A percentile compares a stretch with the other conserved stretches of the same genome.
Conservation (phyloP, 2,329 filamentous ascomycete genomes). For the Aspergillus ochraceoroseus region DNA sequence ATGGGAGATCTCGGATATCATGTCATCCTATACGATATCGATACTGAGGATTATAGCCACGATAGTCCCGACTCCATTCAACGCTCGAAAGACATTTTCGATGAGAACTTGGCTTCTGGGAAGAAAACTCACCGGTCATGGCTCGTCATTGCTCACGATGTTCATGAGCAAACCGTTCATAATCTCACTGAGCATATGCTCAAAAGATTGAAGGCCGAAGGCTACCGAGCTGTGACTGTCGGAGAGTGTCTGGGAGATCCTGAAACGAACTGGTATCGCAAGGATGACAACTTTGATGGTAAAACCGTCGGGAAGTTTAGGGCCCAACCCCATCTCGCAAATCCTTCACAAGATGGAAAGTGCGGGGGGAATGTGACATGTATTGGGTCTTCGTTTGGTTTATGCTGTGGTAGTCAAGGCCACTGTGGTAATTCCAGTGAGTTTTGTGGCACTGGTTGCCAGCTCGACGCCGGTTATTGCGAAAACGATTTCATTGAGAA, state of each 20-base stretch:
- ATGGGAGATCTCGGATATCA: constrained; percentile 49
- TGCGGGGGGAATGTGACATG: constrained; percentile 35
- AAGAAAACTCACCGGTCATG: constrained; percentile 32
- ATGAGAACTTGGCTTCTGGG: constrained; percentile 28
- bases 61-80: constrained; percentile 37
- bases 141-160: constrained; percentile 42
- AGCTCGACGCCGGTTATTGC: constrained; percentile 30
- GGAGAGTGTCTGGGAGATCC: constrained; percentile 43
- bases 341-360: constrained; percentile 32
- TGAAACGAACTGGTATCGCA: constrained; percentile 41
- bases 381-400: constrained; percentile 32
- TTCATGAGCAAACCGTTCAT: constrained; percentile 42
- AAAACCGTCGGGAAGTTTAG: constrained; percentile 18
- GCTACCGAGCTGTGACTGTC: constrained; percentile 41
- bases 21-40: constrained; percentile 45
- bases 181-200: constrained; percentile 43
- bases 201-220: constrained; percentile 26
- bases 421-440: constrained; percentile 31
- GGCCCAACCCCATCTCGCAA: constrained; percentile 17
- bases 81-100: constrained; percentile 40
- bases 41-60: constrained; percentile 47
- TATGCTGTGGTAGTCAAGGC: constrained; percentile 30
- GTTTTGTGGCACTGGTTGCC: constrained; percentile 33
- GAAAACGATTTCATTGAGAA: constrained; percentile 10
- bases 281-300: constrained; percentile 26